Evolutionary conservation across 2,329 filamentous ascomycete genomes (phyloP).

Genomic region (Lizonia empirigonia): DNA sequence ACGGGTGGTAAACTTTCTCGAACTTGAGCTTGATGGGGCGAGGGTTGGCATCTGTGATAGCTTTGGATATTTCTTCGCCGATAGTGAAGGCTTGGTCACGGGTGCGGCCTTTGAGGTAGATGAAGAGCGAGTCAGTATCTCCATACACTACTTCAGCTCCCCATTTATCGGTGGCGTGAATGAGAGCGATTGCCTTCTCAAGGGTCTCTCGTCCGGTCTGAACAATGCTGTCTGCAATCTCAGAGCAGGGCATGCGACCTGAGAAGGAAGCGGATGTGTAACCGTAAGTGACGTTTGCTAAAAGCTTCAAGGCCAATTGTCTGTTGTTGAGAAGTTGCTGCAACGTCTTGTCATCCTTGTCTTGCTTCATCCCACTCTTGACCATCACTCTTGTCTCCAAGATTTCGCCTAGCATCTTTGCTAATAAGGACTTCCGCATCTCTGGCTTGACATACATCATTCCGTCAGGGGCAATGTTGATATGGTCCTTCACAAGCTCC

Average conservation of each 20-base stretch:
- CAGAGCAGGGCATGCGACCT: conserved; percentile 94
- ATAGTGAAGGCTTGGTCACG: conserved; percentile 89
- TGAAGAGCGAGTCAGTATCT: conserved; percentile 93
- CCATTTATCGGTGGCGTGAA: conserved; percentile 87
- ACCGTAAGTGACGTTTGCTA: conserved; percentile 98
- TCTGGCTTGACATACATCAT: conserved; percentile 91
- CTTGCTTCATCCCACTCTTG: conserved; percentile 93
- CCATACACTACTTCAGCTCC: conserved; percentile 97
- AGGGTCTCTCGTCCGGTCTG: conserved; percentile 94
- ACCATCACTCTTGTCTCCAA: conserved; percentile 97
- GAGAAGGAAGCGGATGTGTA: conserved; percentile 98
- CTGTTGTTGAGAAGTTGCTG: conserved; percentile 91
- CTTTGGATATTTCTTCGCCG: conserved; percentile 87
- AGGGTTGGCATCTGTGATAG: conserved; percentile 88
- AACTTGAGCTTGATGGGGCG: conserved; percentile 95
- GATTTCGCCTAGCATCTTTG: conserved; percentile 96
- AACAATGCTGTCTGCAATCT: conserved; percentile 97
- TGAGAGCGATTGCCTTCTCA: conserved; percentile 89
- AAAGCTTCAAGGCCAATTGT: conserved; percentile 90
- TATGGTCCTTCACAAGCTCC: conserved; percentile 77
- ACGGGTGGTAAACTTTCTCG: conserved; percentile 97
- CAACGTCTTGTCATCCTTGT: conserved; percentile 83
- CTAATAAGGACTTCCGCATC: conserved; percentile 86
- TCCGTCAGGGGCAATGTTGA: conserved; percentile 93
- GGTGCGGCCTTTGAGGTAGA: conserved; percentile 85